phyloP scores from a whole-genome alignment of 1,284 basidiomycete genomes.

The Leccinum griseonigrum region DNA sequence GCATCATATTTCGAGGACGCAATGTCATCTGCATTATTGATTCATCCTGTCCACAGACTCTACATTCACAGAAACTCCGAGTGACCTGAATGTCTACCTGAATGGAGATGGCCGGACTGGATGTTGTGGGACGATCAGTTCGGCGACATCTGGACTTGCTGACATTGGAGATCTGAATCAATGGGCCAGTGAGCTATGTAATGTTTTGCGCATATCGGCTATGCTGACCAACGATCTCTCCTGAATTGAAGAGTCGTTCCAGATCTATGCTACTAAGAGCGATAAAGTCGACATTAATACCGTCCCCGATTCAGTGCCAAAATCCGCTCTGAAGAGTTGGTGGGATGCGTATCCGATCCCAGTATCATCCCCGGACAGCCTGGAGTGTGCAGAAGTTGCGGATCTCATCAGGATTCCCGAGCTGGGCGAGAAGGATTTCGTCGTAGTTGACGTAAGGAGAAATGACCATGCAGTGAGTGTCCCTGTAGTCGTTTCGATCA shows the following conservation, averaged over 20 bases:
- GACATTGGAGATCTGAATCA: constrained; percentile 38
- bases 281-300: not conserved
- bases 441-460: constrained; percentile 29
- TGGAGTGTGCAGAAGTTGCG: constrained; percentile 24
- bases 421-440: constrained; percentile 13
- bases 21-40: not conserved
- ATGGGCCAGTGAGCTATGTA: constrained; percentile 37
- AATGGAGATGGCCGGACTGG: not conserved
- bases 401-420: constrained; percentile 20
- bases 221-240: not conserved
- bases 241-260: constrained; percentile 35
- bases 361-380: constrained; percentile 5
- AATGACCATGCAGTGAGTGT: constrained; percentile 25
- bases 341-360: constrained; percentile 47
- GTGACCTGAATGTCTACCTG: constrained; percentile 41
- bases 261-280: constrained; percentile 44
- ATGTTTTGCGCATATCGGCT: not conserved
- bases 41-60: constrained; percentile 32
- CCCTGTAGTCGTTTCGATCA: not conserved
- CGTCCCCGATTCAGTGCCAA: not conserved
- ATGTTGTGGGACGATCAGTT: constrained; percentile 12
- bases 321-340: constrained; percentile 37
- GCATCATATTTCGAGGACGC: not conserved
- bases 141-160: not conserved
- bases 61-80: constrained; percentile 38